Evolutionary conservation across 1,284 basidiomycete genomes (phyloP).

Genomic region (Marasmius sp.): DNA sequence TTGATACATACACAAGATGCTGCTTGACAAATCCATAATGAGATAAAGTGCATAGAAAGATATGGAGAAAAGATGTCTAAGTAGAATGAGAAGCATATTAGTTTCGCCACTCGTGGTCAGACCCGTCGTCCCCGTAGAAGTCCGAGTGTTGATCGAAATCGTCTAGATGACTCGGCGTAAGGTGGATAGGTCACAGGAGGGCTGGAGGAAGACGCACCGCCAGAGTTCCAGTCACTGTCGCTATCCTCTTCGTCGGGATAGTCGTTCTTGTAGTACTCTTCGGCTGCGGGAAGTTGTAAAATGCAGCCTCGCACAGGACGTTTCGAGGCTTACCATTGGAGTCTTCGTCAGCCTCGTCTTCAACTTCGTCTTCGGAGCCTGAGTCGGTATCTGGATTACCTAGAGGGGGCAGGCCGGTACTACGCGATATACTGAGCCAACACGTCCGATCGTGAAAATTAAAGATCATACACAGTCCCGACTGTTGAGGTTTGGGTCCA

Average conservation of each 20-base stretch:
- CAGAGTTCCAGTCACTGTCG: slow-evolving; percentile 22
- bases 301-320: background rate
- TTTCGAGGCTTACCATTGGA: slow-evolving; percentile 60
- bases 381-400: slow-evolving; percentile 46
- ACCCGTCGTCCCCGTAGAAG: slow-evolving; percentile 30
- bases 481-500: slow-evolving; percentile 57
- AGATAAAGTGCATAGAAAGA: background rate
- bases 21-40: background rate
- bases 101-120: slow-evolving; percentile 28
- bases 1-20: background rate
- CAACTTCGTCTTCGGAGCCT: slow-evolving; percentile 39
- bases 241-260: slow-evolving; percentile 71
- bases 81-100: background rate
- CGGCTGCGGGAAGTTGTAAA: slow-evolving; percentile 43
- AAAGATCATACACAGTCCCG: slow-evolving; percentile 54
- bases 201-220: slow-evolving; percentile 33
- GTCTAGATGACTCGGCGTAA: slow-evolving; percentile 27
- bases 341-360: slow-evolving; percentile 78
- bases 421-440: slow-evolving; percentile 25
- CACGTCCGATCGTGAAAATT: slow-evolving; percentile 21
- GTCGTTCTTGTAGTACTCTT: slow-evolving; percentile 80
- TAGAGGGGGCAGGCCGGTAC: slow-evolving; percentile 62
- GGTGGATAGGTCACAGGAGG: background rate
- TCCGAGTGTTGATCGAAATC: slow-evolving; percentile 47
- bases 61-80: background rate